These are phyloP conservation scores for Nakazawaea ambrosiae DNA, from an alignment of 805 yeast genomes.

Conservation along the genomic window DNA sequence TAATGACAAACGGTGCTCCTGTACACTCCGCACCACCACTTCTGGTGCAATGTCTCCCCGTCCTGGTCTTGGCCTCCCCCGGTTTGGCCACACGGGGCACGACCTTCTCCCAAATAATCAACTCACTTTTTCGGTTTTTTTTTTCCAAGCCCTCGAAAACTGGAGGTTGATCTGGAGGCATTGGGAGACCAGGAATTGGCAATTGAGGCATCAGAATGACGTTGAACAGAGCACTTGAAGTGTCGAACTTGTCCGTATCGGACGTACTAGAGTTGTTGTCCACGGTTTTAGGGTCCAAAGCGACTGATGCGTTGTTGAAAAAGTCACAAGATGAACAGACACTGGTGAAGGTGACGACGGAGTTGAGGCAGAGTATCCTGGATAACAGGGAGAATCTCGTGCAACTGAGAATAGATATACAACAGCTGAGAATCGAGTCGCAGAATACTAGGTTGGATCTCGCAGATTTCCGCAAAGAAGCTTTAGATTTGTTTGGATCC, in stretches of 20 bases:
- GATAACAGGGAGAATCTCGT: constrained; percentile 4
- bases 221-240: no score
- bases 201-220: no score
- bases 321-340: neutral
- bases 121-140: no score
- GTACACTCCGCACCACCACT: no score
- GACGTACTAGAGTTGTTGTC: neutral
- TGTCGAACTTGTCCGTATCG: neutral
- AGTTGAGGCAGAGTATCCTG: neutral
- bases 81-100: no score
- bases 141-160: no score
- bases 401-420: constrained; percentile 8
- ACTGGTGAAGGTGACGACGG: neutral
- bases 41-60: no score
- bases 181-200: no score
- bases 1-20: no score
- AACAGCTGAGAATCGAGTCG: constrained; percentile 8
- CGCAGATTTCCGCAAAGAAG: constrained; percentile 2
- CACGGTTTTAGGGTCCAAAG: neutral
- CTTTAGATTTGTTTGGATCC: neutral
- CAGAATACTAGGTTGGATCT: constrained; percentile 9
- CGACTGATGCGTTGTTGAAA: neutral
- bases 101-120: no score
- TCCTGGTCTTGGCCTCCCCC: no score
- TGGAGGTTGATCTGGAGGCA: no score